Percentiles rank a stretch among this genome's conserved stretches.
phyloP scores from a whole-genome alignment of 2,329 filamentous ascomycete species.

The Chlorencoelia australis region DNA sequence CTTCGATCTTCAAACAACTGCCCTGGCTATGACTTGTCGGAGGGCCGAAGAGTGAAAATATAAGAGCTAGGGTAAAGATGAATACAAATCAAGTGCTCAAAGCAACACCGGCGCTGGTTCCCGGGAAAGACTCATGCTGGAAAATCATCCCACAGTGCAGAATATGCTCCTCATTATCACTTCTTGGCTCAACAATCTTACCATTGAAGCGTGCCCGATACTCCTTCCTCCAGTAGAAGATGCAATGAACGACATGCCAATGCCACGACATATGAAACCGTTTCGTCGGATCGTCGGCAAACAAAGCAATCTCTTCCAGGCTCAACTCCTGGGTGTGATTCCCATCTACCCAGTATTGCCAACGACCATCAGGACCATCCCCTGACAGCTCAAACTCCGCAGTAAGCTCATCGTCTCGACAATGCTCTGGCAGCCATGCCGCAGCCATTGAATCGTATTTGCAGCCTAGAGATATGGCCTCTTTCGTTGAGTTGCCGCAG shows the following conservation, averaged over 20 bases:
- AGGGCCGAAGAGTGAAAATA: background rate
- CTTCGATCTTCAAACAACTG: too few species aligned
- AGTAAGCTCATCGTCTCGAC: conserved; percentile 27
- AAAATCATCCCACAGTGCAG: conserved; percentile 13
- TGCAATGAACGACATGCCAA: conserved; percentile 28
- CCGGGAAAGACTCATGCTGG: background rate
- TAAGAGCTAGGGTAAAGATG: background rate
- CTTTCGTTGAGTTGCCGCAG: background rate
- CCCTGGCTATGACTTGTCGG: too few species aligned
- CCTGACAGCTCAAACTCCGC: conserved; percentile 27
- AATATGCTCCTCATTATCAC: conserved; percentile 11
- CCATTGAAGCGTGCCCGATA: conserved; percentile 9
- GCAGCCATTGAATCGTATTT: conserved; percentile 28
- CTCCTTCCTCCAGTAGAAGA: conserved; percentile 28
- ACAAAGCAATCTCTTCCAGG: conserved; percentile 10
- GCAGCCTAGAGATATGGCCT: conserved; percentile 15
- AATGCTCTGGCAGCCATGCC: conserved; percentile 29
- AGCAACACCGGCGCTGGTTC: conserved; percentile 3
- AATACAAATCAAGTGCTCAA: background rate
- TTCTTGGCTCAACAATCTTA: conserved; percentile 20
- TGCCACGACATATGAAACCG: conserved; percentile 16
- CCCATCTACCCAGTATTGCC: conserved; percentile 27
- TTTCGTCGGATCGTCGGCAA: conserved; percentile 14
- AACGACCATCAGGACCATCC: conserved; percentile 23
- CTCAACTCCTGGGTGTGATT: conserved; percentile 17